Conservation (phyloP, 208 protist species). For the Leishmania major region DNA sequence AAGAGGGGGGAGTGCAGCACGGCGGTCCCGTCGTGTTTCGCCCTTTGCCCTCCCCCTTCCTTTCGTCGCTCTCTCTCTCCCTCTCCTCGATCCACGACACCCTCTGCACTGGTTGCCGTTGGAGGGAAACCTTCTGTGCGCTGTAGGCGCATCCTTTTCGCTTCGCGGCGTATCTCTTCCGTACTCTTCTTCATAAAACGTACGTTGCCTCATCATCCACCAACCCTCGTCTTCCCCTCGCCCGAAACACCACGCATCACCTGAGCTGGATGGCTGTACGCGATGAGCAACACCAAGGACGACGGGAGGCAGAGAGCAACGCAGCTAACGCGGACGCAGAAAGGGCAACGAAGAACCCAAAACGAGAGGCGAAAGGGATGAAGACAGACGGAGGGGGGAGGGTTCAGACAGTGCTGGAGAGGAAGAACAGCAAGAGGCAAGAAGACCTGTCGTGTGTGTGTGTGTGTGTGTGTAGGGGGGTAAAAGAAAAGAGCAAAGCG, state of each 20-base stretch:
- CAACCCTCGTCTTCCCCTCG: neutral
- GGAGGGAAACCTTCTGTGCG: neutral
- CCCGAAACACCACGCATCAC: neutral
- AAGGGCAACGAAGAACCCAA: neutral
- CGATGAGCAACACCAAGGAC: neutral
- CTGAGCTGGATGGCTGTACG: neutral
- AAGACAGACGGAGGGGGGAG: neutral
- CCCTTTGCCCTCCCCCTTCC: neutral
- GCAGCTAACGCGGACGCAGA: neutral
- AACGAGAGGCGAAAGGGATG: neutral
- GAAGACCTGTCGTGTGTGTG: too few species aligned
- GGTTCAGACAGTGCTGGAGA: slow-evolving; percentile 9
- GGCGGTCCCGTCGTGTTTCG: neutral
- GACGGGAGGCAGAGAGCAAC: neutral
- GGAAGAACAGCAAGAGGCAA: slow-evolving; percentile 1
- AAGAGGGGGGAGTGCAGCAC: neutral
- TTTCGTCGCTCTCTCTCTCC: neutral
- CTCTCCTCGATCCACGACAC: neutral
- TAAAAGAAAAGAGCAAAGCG: neutral
- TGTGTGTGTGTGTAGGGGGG: neutral
- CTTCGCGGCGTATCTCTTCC: neutral
- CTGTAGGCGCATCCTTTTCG: neutral
- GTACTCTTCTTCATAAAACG: neutral
- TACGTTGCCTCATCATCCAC: neutral
- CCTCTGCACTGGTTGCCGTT: neutral